These are phyloP conservation scores for Pseudogymnoascus sp. DNA, from an alignment of 2,329 filamentous ascomycete species.

Conservation along the genomic window DNA sequence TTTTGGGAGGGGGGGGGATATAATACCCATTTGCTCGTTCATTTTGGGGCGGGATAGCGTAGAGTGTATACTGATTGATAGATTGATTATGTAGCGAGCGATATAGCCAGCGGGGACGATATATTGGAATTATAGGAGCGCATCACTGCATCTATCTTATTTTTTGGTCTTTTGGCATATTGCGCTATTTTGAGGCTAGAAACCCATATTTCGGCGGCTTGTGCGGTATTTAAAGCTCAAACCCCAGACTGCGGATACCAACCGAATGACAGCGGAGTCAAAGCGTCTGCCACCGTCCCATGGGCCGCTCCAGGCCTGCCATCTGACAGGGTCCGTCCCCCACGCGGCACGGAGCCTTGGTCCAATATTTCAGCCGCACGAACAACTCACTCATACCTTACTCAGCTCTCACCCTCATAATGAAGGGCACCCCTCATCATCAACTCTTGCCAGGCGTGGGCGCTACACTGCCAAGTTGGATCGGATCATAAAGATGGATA, in stretches of 20 bases:
- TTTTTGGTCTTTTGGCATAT: not conserved
- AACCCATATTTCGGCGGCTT: not conserved
- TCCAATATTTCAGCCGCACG: conserved; percentile 2
- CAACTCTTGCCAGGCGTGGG: not conserved
- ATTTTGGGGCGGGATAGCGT: conserved; percentile 6
- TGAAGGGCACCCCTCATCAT: not conserved
- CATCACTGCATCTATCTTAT: not conserved
- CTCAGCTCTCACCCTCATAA: not conserved
- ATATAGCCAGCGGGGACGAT: not conserved
- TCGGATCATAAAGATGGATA: not conserved
- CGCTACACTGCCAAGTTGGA: not conserved
- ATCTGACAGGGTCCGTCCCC: not conserved
- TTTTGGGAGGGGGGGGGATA: not conserved
- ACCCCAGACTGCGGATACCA: not conserved
- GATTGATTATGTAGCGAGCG: conserved; percentile 6
- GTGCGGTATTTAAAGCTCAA: not conserved
- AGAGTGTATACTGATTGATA: conserved; percentile 3
- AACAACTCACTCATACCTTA: not conserved
- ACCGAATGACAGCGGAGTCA: not conserved
- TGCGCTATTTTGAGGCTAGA: not conserved
- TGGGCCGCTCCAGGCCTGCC: not conserved
- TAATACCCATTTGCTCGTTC: conserved; percentile 5
- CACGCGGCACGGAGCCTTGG: not conserved
- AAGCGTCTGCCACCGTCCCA: not conserved
- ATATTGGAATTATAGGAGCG: not conserved